phyloP scores from a whole-genome alignment of 108 stramenopile species.

The Chaetoceros tenuissimus region DNA sequence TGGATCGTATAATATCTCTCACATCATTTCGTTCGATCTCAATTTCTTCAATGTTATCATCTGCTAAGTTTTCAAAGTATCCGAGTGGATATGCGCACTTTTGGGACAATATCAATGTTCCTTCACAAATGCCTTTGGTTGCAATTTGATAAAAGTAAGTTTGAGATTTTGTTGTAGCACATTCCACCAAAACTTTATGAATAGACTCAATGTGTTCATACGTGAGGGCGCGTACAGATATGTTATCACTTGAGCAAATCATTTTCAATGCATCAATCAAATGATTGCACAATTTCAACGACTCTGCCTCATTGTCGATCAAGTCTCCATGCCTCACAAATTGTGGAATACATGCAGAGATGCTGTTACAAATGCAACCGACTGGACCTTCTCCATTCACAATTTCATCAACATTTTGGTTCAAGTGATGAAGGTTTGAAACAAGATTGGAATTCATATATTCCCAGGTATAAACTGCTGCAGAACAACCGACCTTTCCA shows the following conservation, averaged over 20 bases:
- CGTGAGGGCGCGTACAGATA: constrained; percentile 48
- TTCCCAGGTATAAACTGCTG: constrained; percentile 32
- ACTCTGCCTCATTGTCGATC: constrained; percentile 12
- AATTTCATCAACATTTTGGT: constrained; percentile 12
- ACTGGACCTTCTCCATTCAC: constrained; percentile 41
- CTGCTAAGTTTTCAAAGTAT: constrained; percentile 53
- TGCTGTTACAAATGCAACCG: constrained; percentile 41
- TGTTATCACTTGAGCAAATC: constrained; percentile 34
- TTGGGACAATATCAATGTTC: constrained; percentile 42
- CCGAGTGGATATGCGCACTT: constrained; percentile 55
- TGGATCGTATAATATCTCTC: constrained; percentile 61
- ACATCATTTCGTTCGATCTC: constrained; percentile 79
- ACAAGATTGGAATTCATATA: constrained; percentile 7
- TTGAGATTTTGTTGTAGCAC: constrained; percentile 10
- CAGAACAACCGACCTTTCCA: constrained; percentile 44
- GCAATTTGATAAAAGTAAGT: constrained; percentile 18
- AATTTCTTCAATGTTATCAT: constrained; percentile 64
- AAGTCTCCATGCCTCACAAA: constrained; percentile 20
- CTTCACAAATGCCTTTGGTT: constrained; percentile 27
- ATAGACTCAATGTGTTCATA: constrained; percentile 57
- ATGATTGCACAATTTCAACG: constrained; percentile 20
- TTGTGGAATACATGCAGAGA: constrained; percentile 51
- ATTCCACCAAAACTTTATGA: constrained; percentile 29
- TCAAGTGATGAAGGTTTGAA: not conserved
- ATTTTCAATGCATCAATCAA: constrained; percentile 28